Conservation (phyloP, 2,329 filamentous ascomycete genomes). For the Epichloe sibirici region DNA sequence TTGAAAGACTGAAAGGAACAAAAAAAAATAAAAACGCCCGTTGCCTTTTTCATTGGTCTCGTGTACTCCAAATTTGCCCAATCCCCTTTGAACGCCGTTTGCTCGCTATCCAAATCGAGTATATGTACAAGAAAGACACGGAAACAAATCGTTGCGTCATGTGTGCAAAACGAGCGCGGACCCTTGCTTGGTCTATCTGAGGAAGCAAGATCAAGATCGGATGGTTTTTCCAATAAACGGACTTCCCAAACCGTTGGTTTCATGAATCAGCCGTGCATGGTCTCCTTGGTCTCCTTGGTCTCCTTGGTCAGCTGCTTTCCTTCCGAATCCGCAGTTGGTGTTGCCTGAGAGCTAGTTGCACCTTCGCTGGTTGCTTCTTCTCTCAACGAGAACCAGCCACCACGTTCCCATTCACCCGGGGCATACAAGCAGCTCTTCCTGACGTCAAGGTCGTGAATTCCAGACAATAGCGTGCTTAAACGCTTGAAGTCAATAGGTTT, state of each 20-base stretch:
- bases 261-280: neutral
- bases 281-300: neutral
- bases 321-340: constrained; percentile 15
- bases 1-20: neutral
- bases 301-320: neutral
- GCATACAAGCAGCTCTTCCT: constrained; percentile 54
- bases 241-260: neutral
- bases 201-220: neutral
- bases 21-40: neutral
- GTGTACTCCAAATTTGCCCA: neutral
- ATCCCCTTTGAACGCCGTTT: neutral
- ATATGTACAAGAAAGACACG: neutral
- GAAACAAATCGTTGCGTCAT: neutral
- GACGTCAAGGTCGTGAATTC: constrained; percentile 49
- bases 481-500: constrained; percentile 78
- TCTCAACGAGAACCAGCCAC: constrained; percentile 59
- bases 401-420: constrained; percentile 67
- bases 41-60: neutral
- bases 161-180: neutral
- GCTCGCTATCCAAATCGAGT: neutral
- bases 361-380: constrained; percentile 4
- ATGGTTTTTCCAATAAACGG: neutral
- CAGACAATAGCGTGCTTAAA: constrained; percentile 54
- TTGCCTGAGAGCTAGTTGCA: constrained; percentile 13
- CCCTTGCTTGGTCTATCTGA: neutral